These are phyloP conservation scores for Penicillium sp. DNA, from an alignment of 2,329 filamentous ascomycete species.

Conservation along the genomic window DNA sequence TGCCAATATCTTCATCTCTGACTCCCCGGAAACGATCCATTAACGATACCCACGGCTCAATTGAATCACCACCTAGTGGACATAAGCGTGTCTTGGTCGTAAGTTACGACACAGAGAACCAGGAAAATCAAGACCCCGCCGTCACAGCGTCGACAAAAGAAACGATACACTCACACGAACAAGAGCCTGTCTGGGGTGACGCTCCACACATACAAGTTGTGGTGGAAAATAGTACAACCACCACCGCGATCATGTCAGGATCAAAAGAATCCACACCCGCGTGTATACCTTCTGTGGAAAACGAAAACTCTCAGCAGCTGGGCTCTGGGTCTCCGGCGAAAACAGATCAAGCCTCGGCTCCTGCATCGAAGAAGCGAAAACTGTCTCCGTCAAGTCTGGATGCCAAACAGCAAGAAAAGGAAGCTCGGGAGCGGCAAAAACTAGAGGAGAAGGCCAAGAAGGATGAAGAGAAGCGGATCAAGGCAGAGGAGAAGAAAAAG, in stretches of 20 bases:
- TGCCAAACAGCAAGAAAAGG: constrained; percentile 34
- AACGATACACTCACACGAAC: background rate
- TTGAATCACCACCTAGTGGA: constrained; percentile 5
- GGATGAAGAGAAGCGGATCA: constrained; percentile 28
- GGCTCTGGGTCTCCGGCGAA: constrained; percentile 2
- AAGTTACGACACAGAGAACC: constrained; percentile 12
- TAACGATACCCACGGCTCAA: constrained; percentile 22
- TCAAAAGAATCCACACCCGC: background rate
- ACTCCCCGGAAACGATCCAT: constrained; percentile 26
- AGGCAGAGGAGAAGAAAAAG: constrained; percentile 26
- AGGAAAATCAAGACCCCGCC: constrained; percentile 20
- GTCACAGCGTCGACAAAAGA: background rate
- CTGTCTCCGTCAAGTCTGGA: constrained; percentile 23
- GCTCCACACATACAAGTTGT: background rate
- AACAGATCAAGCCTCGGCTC: constrained; percentile 7
- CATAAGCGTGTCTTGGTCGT: constrained; percentile 9
- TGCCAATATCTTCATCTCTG: constrained; percentile 13
- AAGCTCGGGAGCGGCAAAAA: constrained; percentile 18
- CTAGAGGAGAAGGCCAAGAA: constrained; percentile 31
- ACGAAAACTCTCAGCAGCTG: background rate
- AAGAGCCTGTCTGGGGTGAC: background rate
- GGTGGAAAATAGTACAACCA: background rate
- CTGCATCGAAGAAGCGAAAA: constrained; percentile 25
- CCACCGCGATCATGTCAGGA: background rate
- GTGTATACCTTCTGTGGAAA: background rate